These are phyloP conservation scores for Sphaerobolus stellatus DNA, from an alignment of 1,284 basidiomycete genomes.

Conservation along the genomic window DNA sequence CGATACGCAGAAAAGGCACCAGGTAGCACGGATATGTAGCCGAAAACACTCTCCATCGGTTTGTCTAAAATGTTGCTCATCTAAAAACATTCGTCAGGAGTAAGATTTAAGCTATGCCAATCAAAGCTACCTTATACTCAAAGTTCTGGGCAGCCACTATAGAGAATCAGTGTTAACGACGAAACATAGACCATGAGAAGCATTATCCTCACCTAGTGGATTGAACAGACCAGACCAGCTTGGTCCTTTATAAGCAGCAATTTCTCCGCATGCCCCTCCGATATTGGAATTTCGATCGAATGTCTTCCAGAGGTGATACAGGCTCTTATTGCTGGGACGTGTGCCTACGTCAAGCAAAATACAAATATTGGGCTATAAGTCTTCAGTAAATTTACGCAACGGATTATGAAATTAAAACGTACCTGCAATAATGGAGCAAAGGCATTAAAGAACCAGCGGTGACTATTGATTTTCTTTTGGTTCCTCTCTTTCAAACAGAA, in stretches of 20 bases:
- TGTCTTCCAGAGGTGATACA: slow-evolving; percentile 94
- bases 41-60: slow-evolving; percentile 89
- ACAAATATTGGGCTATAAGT: slow-evolving; percentile 77
- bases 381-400: slow-evolving; percentile 12
- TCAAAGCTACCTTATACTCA: slow-evolving; percentile 68
- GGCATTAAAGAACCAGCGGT: slow-evolving; percentile 95
- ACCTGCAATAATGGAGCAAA: slow-evolving; percentile 76
- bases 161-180: neutral
- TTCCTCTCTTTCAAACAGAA: slow-evolving; percentile 95
- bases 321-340: slow-evolving; percentile 76
- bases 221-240: slow-evolving; percentile 80
- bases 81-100: slow-evolving; percentile 16
- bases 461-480: slow-evolving; percentile 94
- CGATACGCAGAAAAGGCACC: slow-evolving; percentile 94
- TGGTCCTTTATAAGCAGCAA: slow-evolving; percentile 89
- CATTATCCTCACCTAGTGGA: slow-evolving; percentile 63
- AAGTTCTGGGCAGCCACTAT: slow-evolving; percentile 94
- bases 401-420: slow-evolving; percentile 21
- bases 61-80: slow-evolving; percentile 93
- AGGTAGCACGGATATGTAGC: slow-evolving; percentile 83
- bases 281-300: slow-evolving; percentile 94
- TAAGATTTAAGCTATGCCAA: slow-evolving; percentile 19
- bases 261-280: slow-evolving; percentile 94
- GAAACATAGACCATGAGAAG: neutral
- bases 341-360: slow-evolving; percentile 94